A percentile compares a stretch with the other conserved stretches of the same genome.
phyloP scores from a whole-genome alignment of 2,329 filamentous ascomycete species.

The Ophiostoma ulmi region DNA sequence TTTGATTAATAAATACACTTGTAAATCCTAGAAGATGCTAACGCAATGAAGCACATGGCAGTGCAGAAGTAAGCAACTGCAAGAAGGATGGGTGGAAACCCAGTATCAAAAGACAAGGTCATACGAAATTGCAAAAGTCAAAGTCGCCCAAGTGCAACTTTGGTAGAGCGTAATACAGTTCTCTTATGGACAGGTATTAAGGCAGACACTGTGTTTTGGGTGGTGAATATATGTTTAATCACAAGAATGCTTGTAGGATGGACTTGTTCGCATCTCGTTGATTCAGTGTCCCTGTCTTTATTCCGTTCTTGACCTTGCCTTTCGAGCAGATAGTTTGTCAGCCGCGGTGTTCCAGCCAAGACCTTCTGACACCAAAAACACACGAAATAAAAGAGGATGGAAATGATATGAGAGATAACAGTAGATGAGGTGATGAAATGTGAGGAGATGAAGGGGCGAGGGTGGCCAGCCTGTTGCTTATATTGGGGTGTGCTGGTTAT shows the following conservation, averaged over 20 bases:
- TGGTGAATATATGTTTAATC: not conserved
- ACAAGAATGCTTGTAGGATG: not conserved
- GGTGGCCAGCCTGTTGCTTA: not conserved
- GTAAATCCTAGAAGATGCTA: not conserved
- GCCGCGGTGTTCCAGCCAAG: not conserved
- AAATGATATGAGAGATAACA: not conserved
- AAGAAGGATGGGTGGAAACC: not conserved
- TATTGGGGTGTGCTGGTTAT: not conserved
- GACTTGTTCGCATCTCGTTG: not conserved
- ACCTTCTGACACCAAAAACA: not conserved
- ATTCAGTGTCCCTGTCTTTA: not conserved
- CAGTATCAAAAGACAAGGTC: not conserved
- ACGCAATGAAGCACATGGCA: not conserved
- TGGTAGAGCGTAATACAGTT: not conserved
- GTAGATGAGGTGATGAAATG: not conserved
- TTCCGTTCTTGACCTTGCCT: not conserved
- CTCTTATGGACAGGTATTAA: not conserved
- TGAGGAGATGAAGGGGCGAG: not conserved
- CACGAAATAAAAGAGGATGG: no score
- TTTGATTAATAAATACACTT: not conserved
- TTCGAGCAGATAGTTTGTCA: not conserved
- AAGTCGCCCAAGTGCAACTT: not conserved
- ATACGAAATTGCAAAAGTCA: not conserved
- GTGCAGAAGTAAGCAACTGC: not conserved
- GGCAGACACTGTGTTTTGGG: constrained; percentile 3